Evolutionary conservation across 139 green algal species (phyloP).

Genomic region (Pseudopediastrum boryanum): DNA sequence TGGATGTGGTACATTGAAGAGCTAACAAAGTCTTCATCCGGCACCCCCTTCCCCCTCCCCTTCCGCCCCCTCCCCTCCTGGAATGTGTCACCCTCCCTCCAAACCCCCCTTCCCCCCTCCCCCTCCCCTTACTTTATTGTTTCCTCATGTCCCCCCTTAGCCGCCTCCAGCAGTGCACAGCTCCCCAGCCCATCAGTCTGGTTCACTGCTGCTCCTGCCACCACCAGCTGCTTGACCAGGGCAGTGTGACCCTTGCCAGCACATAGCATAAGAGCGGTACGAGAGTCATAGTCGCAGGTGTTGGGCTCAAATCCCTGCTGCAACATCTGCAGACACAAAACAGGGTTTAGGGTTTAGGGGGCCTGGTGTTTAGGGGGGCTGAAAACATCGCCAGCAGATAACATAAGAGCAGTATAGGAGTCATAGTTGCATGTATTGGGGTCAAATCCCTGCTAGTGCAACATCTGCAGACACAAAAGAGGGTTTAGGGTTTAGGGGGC

Average conservation of each 20-base stretch:
- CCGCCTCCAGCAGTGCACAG: constrained; percentile 25
- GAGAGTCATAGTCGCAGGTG: constrained; percentile 54
- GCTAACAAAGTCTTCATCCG: too few species aligned
- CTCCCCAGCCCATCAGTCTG: neutral
- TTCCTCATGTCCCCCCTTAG: constrained; percentile 8
- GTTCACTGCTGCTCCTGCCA: neutral
- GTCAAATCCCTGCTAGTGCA: too few species aligned
- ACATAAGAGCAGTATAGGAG: too few species aligned
- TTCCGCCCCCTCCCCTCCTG: too few species aligned
- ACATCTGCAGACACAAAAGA: neutral
- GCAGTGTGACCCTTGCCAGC: constrained; percentile 39
- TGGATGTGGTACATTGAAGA: too few species aligned
- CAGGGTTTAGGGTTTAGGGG: neutral
- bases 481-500: neutral
- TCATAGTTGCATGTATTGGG: too few species aligned
- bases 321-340: constrained; percentile 5
- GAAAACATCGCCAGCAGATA: too few species aligned
- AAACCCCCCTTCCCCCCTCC: too few species aligned
- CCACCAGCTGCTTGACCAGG: constrained; percentile 20
- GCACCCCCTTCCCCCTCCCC: too few species aligned
- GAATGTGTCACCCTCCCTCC: too few species aligned
- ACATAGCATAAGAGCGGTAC: constrained; percentile 55
- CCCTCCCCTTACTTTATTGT: constrained; percentile 2
- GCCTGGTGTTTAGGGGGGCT: too few species aligned
- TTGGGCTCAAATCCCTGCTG: constrained; percentile 45